Base-by-base conservation (phyloP, 1,284 basidiomycete genomes). In the Nidula niveotomentosa region DNA sequence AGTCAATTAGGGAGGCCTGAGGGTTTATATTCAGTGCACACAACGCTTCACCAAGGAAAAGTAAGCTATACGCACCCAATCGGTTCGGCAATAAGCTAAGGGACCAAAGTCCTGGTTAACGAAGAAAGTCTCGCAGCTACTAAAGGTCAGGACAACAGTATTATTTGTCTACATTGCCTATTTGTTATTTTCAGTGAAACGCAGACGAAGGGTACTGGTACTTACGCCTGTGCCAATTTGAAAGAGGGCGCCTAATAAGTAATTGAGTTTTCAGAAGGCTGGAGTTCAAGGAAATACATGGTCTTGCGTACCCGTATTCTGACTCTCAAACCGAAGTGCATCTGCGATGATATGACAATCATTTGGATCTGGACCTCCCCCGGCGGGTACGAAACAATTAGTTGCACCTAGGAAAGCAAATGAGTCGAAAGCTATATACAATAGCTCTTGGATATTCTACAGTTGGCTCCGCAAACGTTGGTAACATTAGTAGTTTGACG, bases 271-370 rank as follows among this genome's bases (percentile, higher is more conserved):
- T 35, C 33, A 36, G 18, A 18, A 30, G 23, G 23, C 23, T 23
- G 23, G 18, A 41, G 33, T 7, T 36, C 43, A 52, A 30, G 5
- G 5, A 10, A 48, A 55, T 33, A 13, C 18, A 18, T 13, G 6
- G 33, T 4, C 35, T 39, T 41, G 55, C 64, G 10, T 48, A 72
- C 77, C 77, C 35, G 68, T 66, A 58, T 80, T 78, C 65, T 80
- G 69, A 52, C 71, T 73, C 53, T 78, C 74, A 59, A 70, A 82
- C 7, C 71, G 68, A 52, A 81, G 58, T 2, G 79, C 77, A 56
- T 79, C 76, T 2, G 77, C 73, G 51, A 81, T 80, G 55, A 80
- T 67, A 60, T 71, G 63, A 58, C 77, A 80, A 46, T 81, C 76
- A 54, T 75, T 75, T 4, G 75, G 71, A 62, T 76, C 67, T 7